Conservation (phyloP, 176 grass and related monocot species). For the Aechmea fasciata region DNA sequence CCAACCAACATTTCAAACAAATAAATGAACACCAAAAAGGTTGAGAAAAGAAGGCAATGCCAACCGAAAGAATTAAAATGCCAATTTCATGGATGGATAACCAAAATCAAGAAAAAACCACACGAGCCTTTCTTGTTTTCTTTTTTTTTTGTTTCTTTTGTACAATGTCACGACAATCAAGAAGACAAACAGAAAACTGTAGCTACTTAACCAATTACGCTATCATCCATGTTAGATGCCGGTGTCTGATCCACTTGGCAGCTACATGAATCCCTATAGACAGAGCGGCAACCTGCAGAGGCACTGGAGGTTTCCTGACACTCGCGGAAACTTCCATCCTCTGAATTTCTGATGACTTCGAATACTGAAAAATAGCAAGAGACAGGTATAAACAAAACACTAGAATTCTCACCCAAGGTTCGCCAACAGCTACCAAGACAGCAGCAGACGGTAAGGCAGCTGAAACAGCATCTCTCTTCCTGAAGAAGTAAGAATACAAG, state of each 20-base stretch:
- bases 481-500: conserved; percentile 25
- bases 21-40: too few species aligned
- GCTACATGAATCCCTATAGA: conserved; percentile 27
- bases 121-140: background rate
- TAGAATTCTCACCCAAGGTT: conserved; percentile 24
- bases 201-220: background rate
- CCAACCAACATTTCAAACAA: too few species aligned
- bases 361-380: conserved; percentile 24
- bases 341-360: conserved; percentile 15
- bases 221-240: conserved; percentile 27
- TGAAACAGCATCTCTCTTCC: conserved; percentile 19
- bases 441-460: conserved; percentile 13
- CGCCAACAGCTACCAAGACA: conserved; percentile 20
- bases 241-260: conserved; percentile 21
- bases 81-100: background rate
- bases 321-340: background rate
- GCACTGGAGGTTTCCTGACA: conserved; percentile 11
- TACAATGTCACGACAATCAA: background rate
- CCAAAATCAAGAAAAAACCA: background rate
- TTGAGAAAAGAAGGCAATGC: too few species aligned
- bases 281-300: conserved; percentile 15
- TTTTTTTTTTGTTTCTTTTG: too few species aligned
- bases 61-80: background rate
- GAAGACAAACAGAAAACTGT: background rate
- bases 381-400: conserved; percentile 16